Evolutionary conservation across 164 flowering plant species (phyloP).

Genomic region (Kalanchoe fedtschenkoi): DNA sequence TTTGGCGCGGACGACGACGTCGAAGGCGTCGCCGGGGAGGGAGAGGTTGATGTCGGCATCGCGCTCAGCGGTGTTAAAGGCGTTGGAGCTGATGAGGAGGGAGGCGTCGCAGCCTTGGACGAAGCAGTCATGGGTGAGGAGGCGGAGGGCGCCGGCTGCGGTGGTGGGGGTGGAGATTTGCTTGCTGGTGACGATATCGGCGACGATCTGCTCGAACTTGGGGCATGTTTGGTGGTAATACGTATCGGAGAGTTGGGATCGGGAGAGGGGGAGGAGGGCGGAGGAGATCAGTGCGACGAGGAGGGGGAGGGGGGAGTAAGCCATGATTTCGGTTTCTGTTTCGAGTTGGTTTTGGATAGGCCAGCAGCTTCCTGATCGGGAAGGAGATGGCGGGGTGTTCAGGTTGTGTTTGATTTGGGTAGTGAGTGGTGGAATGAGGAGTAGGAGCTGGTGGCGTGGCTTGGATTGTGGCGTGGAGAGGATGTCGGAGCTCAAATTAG

Average conservation of each 20-base stretch:
- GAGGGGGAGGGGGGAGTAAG: too few species aligned
- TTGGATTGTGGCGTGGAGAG: neutral
- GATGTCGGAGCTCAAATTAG: neutral
- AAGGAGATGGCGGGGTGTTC: neutral
- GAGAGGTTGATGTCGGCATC: neutral
- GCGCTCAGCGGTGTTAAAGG: neutral
- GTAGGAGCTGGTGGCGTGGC: too few species aligned
- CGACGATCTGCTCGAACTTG: too few species aligned
- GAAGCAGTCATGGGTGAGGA: neutral
- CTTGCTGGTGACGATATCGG: neutral
- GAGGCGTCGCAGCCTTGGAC: neutral
- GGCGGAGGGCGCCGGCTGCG: conserved; percentile 1
- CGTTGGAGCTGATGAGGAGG: neutral
- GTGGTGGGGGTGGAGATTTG: neutral
- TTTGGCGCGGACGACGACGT: neutral
- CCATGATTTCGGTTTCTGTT: too few species aligned
- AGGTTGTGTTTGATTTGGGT: neutral
- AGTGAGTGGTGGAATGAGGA: neutral
- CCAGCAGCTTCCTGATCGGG: too few species aligned
- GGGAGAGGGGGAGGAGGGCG: too few species aligned
- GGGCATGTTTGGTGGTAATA: too few species aligned
- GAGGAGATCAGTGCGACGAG: too few species aligned
- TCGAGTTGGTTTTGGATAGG: too few species aligned
- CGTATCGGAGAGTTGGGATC: too few species aligned
- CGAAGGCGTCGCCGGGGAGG: neutral